phyloP scores from a whole-genome alignment of 345 rosid genomes.

The Abelmoschus esculentus region DNA sequence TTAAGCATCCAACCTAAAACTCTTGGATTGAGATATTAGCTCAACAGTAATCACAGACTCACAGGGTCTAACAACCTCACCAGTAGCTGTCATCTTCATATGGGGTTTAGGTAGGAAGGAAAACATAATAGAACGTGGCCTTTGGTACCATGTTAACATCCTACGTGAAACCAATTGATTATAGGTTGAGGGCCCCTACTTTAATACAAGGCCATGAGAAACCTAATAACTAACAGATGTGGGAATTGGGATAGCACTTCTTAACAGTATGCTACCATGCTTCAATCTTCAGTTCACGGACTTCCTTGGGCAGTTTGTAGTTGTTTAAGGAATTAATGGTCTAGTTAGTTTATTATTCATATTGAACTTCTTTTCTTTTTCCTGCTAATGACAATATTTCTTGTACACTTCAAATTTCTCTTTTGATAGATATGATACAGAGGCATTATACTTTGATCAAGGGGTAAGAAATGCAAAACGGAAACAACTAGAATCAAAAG shows the following conservation, averaged over 20 bases:
- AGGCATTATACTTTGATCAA: slow-evolving; percentile 64
- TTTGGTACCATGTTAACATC: background rate
- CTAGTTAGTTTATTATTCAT: background rate
- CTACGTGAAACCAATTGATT: background rate
- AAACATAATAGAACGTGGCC: background rate
- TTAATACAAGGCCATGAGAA: background rate
- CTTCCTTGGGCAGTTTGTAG: background rate
- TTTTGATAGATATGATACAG: slow-evolving; percentile 45
- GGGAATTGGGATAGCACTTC: background rate
- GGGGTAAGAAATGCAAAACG: slow-evolving; percentile 60
- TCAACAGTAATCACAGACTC: too few relatives aligned
- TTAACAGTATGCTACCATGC: background rate
- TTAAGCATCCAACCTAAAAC: background rate
- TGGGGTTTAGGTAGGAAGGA: background rate
- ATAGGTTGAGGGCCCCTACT: background rate
- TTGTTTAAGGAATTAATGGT: background rate
- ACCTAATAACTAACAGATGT: background rate
- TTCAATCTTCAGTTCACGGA: background rate
- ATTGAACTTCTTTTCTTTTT: slow-evolving; percentile 4
- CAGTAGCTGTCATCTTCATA: background rate
- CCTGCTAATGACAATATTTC: slow-evolving; percentile 17
- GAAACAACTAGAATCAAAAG: slow-evolving; percentile 45
- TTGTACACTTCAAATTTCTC: slow-evolving; percentile 6
- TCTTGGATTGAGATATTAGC: too few relatives aligned
- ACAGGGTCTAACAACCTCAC: background rate